A percentile compares a stretch with the other conserved stretches of the same genome.
Conservation (phyloP, 1,284 basidiomycete species). For the Ustilago bromivora region DNA sequence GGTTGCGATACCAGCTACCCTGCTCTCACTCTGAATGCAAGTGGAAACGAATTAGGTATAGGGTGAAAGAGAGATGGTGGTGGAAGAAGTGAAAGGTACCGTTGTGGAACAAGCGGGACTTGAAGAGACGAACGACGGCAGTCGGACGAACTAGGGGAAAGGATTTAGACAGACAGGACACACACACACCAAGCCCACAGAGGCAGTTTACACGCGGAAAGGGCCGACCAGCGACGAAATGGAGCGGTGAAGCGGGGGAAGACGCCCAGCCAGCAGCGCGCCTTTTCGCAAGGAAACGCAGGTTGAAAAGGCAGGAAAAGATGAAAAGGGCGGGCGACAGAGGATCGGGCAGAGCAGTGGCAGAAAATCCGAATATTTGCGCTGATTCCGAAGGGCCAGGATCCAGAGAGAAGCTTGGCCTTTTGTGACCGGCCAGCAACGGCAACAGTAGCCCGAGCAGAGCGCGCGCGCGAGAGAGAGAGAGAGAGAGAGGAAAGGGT, state of each 20-base stretch:
- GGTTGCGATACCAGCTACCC: constrained; percentile 37
- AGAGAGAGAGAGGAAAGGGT: not conserved
- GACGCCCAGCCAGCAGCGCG: constrained; percentile 25
- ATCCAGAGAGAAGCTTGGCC: not conserved
- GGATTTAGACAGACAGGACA: not conserved
- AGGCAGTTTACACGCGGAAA: constrained; percentile 32
- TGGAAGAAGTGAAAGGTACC: constrained; percentile 11
- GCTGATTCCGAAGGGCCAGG: constrained; percentile 22
- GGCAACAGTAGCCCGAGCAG: constrained; percentile 38
- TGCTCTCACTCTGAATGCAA: constrained; percentile 39
- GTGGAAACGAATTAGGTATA: constrained; percentile 9
- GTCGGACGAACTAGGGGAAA: constrained; percentile 27
- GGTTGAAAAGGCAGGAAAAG: constrained; percentile 7
- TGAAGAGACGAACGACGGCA: constrained; percentile 2
- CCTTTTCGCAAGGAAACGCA: constrained; percentile 8
- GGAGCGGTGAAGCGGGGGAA: constrained; percentile 1
- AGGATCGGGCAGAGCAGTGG: constrained; percentile 7
- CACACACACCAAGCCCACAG: not conserved
- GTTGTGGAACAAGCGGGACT: constrained; percentile 6
- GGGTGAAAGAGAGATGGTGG: constrained; percentile 19
- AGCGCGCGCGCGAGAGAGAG: not conserved
- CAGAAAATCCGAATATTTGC: constrained; percentile 14
- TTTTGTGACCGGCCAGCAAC: constrained; percentile 36
- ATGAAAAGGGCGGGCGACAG: not conserved
- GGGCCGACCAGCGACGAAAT: constrained; percentile 35